phyloP scores from a whole-genome alignment of 306 rosid genomes.

The Acacia confusa region DNA sequence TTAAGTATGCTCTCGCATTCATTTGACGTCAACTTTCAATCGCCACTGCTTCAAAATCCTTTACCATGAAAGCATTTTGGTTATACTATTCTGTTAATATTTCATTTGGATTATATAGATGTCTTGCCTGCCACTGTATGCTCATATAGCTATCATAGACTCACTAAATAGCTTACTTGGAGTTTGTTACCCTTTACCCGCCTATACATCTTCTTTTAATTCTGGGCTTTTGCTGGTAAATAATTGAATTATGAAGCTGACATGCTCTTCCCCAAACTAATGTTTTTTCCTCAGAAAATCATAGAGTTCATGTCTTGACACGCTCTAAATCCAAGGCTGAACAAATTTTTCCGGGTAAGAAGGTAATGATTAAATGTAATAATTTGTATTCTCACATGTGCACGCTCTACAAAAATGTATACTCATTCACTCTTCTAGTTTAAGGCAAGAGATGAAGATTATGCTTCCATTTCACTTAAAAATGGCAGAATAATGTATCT shows the following conservation, averaged over 20 bases:
- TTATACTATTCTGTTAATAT: background rate
- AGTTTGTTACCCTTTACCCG: constrained; percentile 26
- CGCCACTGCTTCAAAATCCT: constrained; percentile 2
- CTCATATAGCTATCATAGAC: constrained; percentile 19
- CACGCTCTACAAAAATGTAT: constrained; percentile 10
- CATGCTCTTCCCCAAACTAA: constrained; percentile 19
- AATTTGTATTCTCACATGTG: constrained; percentile 16
- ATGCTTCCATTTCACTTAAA: constrained; percentile 4
- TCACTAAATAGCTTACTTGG: constrained; percentile 13
- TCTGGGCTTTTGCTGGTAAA: constrained; percentile 17
- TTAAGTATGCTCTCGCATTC: background rate
- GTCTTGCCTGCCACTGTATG: background rate
- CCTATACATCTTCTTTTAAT: constrained; percentile 10
- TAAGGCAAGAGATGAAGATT: constrained; percentile 2
- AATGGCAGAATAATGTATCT: background rate
- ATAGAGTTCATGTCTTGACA: constrained; percentile 73
- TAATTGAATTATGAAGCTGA: constrained; percentile 15
- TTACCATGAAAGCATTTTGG: constrained; percentile 4
- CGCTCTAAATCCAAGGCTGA: constrained; percentile 89
- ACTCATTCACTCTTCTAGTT: constrained; percentile 23
- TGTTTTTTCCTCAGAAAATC: constrained; percentile 66
- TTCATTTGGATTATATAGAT: constrained; percentile 21
- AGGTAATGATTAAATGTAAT: constrained; percentile 61
- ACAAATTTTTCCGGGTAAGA: constrained; percentile 98
- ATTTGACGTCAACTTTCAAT: constrained; percentile 2